Evolutionary conservation across 2,329 filamentous ascomycete genomes (phyloP).

Genomic region (Neofusicoccum sp.): DNA sequence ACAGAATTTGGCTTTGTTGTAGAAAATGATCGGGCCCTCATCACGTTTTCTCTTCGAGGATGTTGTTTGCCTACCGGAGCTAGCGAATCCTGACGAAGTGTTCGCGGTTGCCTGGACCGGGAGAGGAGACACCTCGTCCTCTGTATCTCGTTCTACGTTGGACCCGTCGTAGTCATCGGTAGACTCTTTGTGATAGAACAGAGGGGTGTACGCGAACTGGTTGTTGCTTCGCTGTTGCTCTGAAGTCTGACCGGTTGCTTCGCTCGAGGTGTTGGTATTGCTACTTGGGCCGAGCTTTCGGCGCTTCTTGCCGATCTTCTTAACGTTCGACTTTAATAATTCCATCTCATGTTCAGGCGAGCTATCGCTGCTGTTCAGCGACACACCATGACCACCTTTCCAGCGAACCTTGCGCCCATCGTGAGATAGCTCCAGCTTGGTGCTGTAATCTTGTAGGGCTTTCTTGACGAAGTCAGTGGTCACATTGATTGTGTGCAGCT

Average conservation of each 20-base stretch:
- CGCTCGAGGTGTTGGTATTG: conserved; percentile 25
- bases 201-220: conserved; percentile 49
- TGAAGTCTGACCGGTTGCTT: conserved; percentile 25
- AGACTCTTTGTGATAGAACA: conserved; percentile 51
- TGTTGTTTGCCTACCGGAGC: conserved; percentile 52
- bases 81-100: conserved; percentile 45
- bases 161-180: conserved; percentile 30
- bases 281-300: conserved; percentile 29
- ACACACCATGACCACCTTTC: conserved; percentile 69
- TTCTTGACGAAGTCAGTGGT: conserved; percentile 75
- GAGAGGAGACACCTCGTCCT: conserved; percentile 38
- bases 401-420: conserved; percentile 81
- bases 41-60: conserved; percentile 56
- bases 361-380: conserved; percentile 67
- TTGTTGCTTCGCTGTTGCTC: conserved; percentile 27
- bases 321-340: neutral
- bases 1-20: conserved; percentile 73
- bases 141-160: neutral
- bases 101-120: conserved; percentile 33
- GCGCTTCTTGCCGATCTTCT: conserved; percentile 25
- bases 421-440: conserved; percentile 73
- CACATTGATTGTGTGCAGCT: conserved; percentile 83
- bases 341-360: conserved; percentile 32
- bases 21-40: conserved; percentile 81
- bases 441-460: conserved; percentile 70